Evolutionary conservation across 2,329 filamentous ascomycete genomes (phyloP).

Genomic region (Phyllosticta citribraziliensis): DNA sequence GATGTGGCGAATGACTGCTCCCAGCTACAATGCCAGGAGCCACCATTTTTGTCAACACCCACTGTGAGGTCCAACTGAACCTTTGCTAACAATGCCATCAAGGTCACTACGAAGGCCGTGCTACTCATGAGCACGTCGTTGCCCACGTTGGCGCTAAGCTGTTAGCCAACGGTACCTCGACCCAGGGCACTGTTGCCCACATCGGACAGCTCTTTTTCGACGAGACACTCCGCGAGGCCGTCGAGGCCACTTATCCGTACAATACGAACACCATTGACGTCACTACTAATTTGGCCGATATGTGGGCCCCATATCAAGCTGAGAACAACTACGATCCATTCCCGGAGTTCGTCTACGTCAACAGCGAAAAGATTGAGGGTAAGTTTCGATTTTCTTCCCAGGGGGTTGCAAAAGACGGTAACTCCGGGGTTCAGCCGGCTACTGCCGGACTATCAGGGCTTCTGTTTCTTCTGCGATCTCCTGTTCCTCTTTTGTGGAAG

Average conservation of each 20-base stretch:
- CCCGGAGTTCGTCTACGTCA: slow-evolving; percentile 46
- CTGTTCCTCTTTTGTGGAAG: too few relatives aligned
- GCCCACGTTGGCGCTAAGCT: slow-evolving; percentile 30
- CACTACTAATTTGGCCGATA: too few relatives aligned
- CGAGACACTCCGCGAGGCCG: slow-evolving; percentile 43
- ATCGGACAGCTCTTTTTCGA: slow-evolving; percentile 58
- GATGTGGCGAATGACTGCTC: too few relatives aligned
- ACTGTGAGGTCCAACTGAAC: background rate
- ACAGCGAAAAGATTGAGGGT: slow-evolving; percentile 1
- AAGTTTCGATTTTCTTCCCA: too few relatives aligned
- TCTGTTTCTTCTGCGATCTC: too few relatives aligned
- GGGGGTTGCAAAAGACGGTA: too few relatives aligned
- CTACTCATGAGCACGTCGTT: slow-evolving; percentile 30
- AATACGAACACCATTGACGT: too few relatives aligned
- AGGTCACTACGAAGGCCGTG: slow-evolving; percentile 19
- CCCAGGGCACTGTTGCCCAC: slow-evolving; percentile 43
- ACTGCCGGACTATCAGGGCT: too few relatives aligned
- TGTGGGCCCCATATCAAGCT: slow-evolving; percentile 19
- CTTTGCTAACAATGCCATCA: background rate
- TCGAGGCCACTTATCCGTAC: slow-evolving; percentile 39
- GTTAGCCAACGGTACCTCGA: slow-evolving; percentile 42
- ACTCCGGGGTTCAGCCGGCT: too few relatives aligned
- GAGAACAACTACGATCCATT: slow-evolving; percentile 37
- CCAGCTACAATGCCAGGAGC: too few relatives aligned
- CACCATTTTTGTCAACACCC: too few relatives aligned